Base-by-base conservation (phyloP, 441 rosid genomes). In the Adansonia rubrostipa region DNA sequence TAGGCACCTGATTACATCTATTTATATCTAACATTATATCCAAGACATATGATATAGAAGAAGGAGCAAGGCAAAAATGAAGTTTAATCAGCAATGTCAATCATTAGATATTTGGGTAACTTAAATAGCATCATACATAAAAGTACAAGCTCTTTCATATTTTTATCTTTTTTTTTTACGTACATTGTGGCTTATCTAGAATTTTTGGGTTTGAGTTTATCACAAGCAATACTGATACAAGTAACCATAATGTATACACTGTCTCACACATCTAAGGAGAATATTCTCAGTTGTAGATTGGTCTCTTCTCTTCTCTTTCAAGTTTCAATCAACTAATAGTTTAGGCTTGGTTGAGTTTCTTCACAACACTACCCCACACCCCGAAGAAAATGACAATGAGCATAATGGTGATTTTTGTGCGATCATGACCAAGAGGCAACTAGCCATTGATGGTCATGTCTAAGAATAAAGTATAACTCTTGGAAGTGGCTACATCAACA, bases 221-320 rank as follows among this genome's bases (percentile, higher is more conserved):
- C 36, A 10, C 72, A 45, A 45, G 72, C 72, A 19, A 45, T 20
- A 14, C 20, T 33, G 17, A 50, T 50, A 70, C 74, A 50, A 70
- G 20, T 70, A 58, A 11, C 4, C 42, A 14, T 70, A 14, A 24
- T 13, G 56, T 13, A 22, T 20, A 4, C 58, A 22, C 44, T 14
- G 54, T 48, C 10, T 22, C 1, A 9, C 17, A 13, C 73, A 47
- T 47, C 73, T 20, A 47, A 47, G 54, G 9, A 68, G 36, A 45
- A 68, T 6, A 13, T 19, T 40, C 4, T 22, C 5, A 10, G 54
- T 68, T 47, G 17, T 69, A 48, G 40, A 24, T 69, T 47, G 73
- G 15, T 47, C 56, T 69, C 57, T 69, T 47, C 73, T 22, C 1
- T 47, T 68, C 56, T 69, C 42, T 69, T 67, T 68, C 72, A 45